Conservation (phyloP, 331 rosid genomes). For the Rosa hybrid region DNA sequence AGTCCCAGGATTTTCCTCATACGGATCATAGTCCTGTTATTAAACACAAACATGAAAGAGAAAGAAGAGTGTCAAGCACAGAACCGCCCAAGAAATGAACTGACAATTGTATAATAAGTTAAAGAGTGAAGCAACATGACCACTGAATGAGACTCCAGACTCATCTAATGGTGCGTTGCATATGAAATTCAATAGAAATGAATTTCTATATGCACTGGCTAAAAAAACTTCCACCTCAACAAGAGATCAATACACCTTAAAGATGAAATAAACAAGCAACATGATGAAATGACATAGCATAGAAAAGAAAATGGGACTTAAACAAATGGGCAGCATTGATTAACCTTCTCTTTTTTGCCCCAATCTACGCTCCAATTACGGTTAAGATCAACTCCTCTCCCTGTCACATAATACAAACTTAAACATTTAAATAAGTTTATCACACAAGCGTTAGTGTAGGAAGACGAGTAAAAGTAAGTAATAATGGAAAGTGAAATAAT, state of each 20-base stretch:
- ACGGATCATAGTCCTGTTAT: constrained; percentile 92
- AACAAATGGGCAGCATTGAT: constrained; percentile 13
- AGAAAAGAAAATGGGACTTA: background rate
- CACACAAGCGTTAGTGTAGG: constrained; percentile 19
- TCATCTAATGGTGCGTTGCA: background rate
- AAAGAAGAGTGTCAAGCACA: constrained; percentile 12
- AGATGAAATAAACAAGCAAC: background rate
- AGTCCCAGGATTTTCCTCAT: constrained; percentile 94
- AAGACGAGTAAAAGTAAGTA: background rate
- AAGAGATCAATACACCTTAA: background rate
- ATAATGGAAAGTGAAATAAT: background rate
- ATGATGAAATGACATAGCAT: background rate
- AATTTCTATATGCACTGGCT: background rate
- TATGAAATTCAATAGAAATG: background rate
- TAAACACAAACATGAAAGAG: constrained; percentile 18
- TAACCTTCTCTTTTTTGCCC: constrained; percentile 99
- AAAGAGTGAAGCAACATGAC: background rate
- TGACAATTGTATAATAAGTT: background rate
- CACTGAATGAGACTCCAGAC: background rate
- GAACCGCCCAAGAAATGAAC: constrained; percentile 6
- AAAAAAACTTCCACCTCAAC: background rate
- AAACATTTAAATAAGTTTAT: constrained; percentile 25
- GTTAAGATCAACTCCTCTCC: constrained; percentile 99
- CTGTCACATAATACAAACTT: constrained; percentile 49
- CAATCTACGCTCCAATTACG: constrained; percentile 99